phyloP scores from a whole-genome alignment of 108 stramenopile genomes.

The Skeletonema menzelii region DNA sequence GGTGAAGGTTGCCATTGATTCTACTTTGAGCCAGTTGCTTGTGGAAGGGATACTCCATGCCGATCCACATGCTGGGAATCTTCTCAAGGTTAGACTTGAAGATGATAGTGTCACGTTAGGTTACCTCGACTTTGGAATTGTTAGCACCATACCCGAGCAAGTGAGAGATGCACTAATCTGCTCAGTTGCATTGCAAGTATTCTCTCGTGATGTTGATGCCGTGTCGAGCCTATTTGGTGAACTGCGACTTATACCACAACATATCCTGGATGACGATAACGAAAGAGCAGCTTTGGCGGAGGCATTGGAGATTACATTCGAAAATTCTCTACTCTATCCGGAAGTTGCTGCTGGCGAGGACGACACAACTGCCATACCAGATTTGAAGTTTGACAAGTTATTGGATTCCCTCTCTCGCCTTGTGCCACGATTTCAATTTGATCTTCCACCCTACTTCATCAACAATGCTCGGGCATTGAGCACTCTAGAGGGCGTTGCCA shows the following conservation, averaged over 20 bases:
- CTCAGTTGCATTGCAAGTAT: slow-evolving; percentile 72
- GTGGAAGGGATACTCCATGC: slow-evolving; percentile 75
- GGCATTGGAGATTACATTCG: slow-evolving; percentile 55
- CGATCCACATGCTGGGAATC: slow-evolving; percentile 79
- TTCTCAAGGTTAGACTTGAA: slow-evolving; percentile 55
- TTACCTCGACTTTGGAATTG: slow-evolving; percentile 79
- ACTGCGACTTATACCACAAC: slow-evolving; percentile 62
- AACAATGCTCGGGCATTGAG: slow-evolving; percentile 72
- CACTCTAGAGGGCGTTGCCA: slow-evolving; percentile 76
- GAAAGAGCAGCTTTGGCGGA: slow-evolving; percentile 50
- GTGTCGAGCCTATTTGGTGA: slow-evolving; percentile 79
- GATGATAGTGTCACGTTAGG: slow-evolving; percentile 46
- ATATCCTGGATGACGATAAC: slow-evolving; percentile 50
- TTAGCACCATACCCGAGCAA: slow-evolving; percentile 56
- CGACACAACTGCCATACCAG: slow-evolving; percentile 51
- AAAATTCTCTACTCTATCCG: slow-evolving; percentile 51
- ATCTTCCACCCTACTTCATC: slow-evolving; percentile 77
- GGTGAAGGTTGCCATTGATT: slow-evolving; percentile 68
- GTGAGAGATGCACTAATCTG: slow-evolving; percentile 81
- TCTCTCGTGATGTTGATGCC: slow-evolving; percentile 60
- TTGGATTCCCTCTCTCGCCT: slow-evolving; percentile 58
- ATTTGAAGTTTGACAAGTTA: slow-evolving; percentile 74
- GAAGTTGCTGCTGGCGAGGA: neutral
- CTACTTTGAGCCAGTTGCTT: slow-evolving; percentile 75
- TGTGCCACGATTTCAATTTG: slow-evolving; percentile 77